Evolutionary conservation across 2,329 filamentous ascomycete species (phyloP), one percentile per base, ranked within the genome.

Genomic region (Coleophoma cylindrospora): DNA sequence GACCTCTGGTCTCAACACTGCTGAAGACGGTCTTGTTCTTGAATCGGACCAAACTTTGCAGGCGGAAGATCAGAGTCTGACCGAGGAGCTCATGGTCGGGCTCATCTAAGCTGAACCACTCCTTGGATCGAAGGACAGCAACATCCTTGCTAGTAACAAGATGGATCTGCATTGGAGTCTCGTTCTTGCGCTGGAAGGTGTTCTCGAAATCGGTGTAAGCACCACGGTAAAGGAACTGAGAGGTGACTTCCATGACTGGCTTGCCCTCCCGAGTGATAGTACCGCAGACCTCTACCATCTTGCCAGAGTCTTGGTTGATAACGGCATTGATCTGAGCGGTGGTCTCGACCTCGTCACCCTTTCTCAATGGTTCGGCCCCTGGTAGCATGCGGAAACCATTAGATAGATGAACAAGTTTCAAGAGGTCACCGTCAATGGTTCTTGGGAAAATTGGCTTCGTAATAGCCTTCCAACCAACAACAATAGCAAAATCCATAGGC

Each of bases 281-380:
- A 55, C 94, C 94, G 64, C 91, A 96, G n/a, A 99, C 92, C 71
- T 99, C 95, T 15, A 99, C 95, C 91, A 99, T 96, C 79, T 99
- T 99, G 44, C 94, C 94, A 53, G 94, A 91, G 13, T 96, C 91
- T 69, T 99, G 91, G 74, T 97, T 99, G 75, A 99, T 87, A 63
- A 99, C 91, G 14, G 94, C 91, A 62, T 99, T 97, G 74, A 99
- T 89, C 68, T 95, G 91, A 40, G 94, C 94, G 49, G 89, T 95
- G 3, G 94, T 97, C 55, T 90, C 85, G 17, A 99, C 81, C 55
- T 91, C 83, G 66, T 99, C 94, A 32, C 91, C 94, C 74, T 95
- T 96, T 80, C 96, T 95, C 54, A 99, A 74, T 14, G 94, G 92
- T 66, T 96, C 85, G 1, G 92, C 94, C 50, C 95, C 94, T 32